These are phyloP conservation scores for Leccinum uliginosum DNA, from an alignment of 768 basidiomycete species.

Conservation along the genomic window DNA sequence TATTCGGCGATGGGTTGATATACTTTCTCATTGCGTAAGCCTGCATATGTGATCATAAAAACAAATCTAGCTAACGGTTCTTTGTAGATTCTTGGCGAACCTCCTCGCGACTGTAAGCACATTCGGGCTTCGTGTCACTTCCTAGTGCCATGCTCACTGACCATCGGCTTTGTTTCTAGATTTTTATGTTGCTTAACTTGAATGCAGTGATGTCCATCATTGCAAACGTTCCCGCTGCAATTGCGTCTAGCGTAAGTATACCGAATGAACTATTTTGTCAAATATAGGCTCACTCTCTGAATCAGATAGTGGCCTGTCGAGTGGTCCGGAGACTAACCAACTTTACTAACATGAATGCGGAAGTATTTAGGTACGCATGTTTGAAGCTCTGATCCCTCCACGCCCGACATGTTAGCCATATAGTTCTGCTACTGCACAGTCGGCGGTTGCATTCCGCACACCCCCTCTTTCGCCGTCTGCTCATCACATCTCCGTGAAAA, in stretches of 20 bases:
- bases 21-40: conserved; percentile 70
- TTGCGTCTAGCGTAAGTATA: conserved; percentile 55
- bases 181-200: conserved; percentile 64
- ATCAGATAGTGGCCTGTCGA: conserved; percentile 60
- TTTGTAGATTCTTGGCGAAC: conserved; percentile 61
- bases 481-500: conserved; percentile 31
- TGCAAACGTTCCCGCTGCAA: conserved; percentile 68
- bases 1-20: conserved; percentile 70
- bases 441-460: conserved; percentile 59
- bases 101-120: conserved; percentile 45
- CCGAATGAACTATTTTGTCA: not conserved
- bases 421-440: conserved; percentile 40
- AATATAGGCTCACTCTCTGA: not conserved
- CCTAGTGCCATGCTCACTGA: not conserved
- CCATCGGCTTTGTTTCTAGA: conserved; percentile 16
- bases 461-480: conserved; percentile 27
- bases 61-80: not conserved
- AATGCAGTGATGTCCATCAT: conserved; percentile 74
- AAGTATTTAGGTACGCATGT: conserved; percentile 48
- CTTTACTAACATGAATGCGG: conserved; percentile 46
- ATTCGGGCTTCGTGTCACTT: not conserved
- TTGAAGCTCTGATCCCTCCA: conserved; percentile 20
- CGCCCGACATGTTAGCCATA: conserved; percentile 10
- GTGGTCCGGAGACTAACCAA: conserved; percentile 64
- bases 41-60: conserved; percentile 2